Evolutionary conservation across 176 grass and related monocot genomes (phyloP).

Genomic region (Canna indica): DNA sequence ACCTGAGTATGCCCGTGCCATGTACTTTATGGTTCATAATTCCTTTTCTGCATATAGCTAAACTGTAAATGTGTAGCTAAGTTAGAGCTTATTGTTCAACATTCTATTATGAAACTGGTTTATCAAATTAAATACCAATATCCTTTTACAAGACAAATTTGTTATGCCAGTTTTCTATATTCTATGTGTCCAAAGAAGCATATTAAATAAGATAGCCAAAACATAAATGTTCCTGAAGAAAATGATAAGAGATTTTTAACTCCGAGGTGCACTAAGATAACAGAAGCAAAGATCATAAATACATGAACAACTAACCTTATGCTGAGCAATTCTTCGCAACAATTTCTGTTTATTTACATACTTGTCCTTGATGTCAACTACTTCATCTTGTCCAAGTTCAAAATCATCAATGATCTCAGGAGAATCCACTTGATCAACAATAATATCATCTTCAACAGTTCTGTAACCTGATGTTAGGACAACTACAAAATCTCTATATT

Average conservation of each 20-base stretch:
- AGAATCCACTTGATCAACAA: constrained; percentile 72
- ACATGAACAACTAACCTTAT: constrained; percentile 46
- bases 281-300: constrained; percentile 15
- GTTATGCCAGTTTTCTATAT: not conserved
- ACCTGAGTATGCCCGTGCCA: not conserved
- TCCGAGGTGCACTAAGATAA: constrained; percentile 5
- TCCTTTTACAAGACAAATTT: not conserved
- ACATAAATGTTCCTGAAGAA: not conserved
- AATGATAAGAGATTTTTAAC: not conserved
- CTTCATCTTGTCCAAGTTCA: constrained; percentile 67
- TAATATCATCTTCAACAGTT: constrained; percentile 85
- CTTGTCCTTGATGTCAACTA: constrained; percentile 83
- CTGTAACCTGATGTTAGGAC: constrained; percentile 34
- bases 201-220: not conserved
- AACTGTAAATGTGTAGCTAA: not conserved
- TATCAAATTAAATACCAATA: not conserved
- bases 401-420: constrained; percentile 80
- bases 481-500: constrained; percentile 4
- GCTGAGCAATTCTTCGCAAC: constrained; percentile 53
- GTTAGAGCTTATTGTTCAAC: not conserved
- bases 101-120: not conserved
- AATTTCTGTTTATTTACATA: constrained; percentile 85
- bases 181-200: not conserved
- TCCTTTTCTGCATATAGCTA: not conserved
- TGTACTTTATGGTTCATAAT: not conserved